Evolutionary conservation across 352 stramenopile species (phyloP), one percentile per base, ranked within the genome.

Genomic region (Pythium graminicola): DNA sequence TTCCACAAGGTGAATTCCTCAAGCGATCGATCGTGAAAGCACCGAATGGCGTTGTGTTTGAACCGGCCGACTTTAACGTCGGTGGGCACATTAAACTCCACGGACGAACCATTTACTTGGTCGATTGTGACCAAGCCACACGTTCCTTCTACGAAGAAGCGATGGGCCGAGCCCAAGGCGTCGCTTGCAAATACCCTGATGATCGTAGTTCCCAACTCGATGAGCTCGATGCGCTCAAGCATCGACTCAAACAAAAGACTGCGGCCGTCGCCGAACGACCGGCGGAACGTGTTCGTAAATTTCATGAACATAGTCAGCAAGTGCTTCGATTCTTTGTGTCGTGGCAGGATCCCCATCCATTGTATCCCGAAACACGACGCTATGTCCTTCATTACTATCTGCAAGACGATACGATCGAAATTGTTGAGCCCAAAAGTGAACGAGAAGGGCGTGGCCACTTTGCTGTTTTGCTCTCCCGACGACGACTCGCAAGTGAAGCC

Each of bases 371-470:
- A 43, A 95, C 76, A 56, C 71, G 82, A 16, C 67, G 73, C 32
- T 97, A 95, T 60, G 76, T 94, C 20, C 55, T 98, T 20, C 85
- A 97, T 62, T 98, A 95, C 64, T 97, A 95, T 62, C 53, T 97
- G 44, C 65, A 70, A 22, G 89, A 98, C 68, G 89, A 98, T 55
- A 97, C 86, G 14, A 57, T 98, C 6, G 89, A 97, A 64, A 67
- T 98, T 2, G 68, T 93, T 16, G 89, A 97, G 68, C 67, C 73
- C 6, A 62, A 82, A 22, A 32, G 76, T 9, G 68, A 73, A 17
- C 66, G 85, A 11, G 71, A 69, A 14, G 69, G 68, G 50, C 70
- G 71, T 28, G 76, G 67, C 11, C 69, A 78, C 19, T 94, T 95
- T 44, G 64, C 84, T 7, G 81, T 95, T 40, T 72, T 97, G 33